Evolutionary conservation across 805 yeast genomes (phyloP).

Genomic region (Candida berthetii): DNA sequence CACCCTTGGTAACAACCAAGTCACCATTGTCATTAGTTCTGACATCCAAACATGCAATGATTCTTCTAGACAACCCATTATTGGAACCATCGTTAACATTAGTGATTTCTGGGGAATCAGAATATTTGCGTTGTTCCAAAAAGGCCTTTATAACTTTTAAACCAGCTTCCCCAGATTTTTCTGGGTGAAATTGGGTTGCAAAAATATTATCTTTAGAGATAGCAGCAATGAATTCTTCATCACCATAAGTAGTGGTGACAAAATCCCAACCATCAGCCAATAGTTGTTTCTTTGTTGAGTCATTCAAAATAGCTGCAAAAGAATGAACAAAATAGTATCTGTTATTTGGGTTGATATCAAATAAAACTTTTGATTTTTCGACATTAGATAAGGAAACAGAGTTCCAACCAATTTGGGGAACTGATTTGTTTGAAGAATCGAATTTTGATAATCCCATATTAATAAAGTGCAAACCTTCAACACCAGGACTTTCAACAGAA

Average conservation of each 20-base stretch:
- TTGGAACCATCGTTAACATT: slow-evolving; percentile 32
- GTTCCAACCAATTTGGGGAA: slow-evolving; percentile 98
- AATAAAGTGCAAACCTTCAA: slow-evolving; percentile 56
- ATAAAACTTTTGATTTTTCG: slow-evolving; percentile 32
- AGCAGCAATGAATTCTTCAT: slow-evolving; percentile 81
- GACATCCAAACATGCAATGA: slow-evolving; percentile 97
- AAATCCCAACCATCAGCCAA: slow-evolving; percentile 57
- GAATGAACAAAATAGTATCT: slow-evolving; percentile 96
- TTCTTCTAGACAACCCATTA: slow-evolving; percentile 77
- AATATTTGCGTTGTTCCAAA: slow-evolving; percentile 31
- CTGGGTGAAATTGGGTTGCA: slow-evolving; percentile 99
- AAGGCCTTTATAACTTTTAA: slow-evolving; percentile 69
- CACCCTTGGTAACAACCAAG: slow-evolving; percentile 96
- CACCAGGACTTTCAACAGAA: slow-evolving; percentile 67
- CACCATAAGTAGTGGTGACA: slow-evolving; percentile 68
- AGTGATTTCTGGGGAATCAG: slow-evolving; percentile 11
- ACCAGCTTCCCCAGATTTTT: slow-evolving; percentile 92
- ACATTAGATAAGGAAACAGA: slow-evolving; percentile 25
- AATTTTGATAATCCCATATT: slow-evolving; percentile 53
- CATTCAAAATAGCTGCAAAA: slow-evolving; percentile 66
- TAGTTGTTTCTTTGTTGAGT: slow-evolving; percentile 25
- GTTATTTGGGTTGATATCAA: slow-evolving; percentile 55
- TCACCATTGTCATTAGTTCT: slow-evolving; percentile 93
- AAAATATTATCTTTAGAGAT: slow-evolving; percentile 69
- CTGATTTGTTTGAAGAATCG: slow-evolving; percentile 60